These are phyloP conservation scores for Chromosphaera perkinsii DNA, from an alignment of 208 protist genomes.

Conservation along the genomic window DNA sequence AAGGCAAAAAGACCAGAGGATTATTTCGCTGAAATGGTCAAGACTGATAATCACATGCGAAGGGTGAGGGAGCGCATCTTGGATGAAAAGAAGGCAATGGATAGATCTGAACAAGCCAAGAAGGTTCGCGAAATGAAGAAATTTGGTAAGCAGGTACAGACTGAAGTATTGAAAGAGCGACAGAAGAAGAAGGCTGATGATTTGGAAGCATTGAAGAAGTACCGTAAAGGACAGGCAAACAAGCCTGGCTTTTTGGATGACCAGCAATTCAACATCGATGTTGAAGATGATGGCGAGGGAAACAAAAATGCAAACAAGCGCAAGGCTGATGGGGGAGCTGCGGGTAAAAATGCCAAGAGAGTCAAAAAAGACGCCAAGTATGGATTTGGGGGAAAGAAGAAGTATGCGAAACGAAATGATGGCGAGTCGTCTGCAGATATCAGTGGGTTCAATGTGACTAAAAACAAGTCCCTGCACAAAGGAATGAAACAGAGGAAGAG, in stretches of 20 bases:
- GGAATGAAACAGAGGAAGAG: neutral
- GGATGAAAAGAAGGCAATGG: constrained; percentile 6
- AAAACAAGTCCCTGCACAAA: neutral
- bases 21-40: constrained; percentile 45
- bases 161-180: constrained; percentile 26
- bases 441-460: neutral
- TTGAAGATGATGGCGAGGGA: constrained; percentile 1
- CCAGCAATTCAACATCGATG: constrained; percentile 5
- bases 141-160: constrained; percentile 35
- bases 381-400: constrained; percentile 14
- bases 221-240: constrained; percentile 7
- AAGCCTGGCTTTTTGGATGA: neutral
- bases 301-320: neutral
- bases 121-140: constrained; percentile 27
- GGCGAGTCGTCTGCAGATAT: constrained; percentile 1
- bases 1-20: constrained; percentile 23
- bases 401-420: constrained; percentile 3
- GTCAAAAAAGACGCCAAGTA: constrained; percentile 17
- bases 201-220: constrained; percentile 35
- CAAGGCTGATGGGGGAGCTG: neutral
- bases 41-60: constrained; percentile 41
- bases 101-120: constrained; percentile 19
- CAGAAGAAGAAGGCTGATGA: constrained; percentile 29
- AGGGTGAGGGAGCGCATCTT: constrained; percentile 17
- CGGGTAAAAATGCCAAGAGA: constrained; percentile 18